Evolutionary conservation across 495 filamentous ascomycete species (phyloP), one percentile per base, ranked within the genome.

Genomic region (Tetracladium setigerum): DNA sequence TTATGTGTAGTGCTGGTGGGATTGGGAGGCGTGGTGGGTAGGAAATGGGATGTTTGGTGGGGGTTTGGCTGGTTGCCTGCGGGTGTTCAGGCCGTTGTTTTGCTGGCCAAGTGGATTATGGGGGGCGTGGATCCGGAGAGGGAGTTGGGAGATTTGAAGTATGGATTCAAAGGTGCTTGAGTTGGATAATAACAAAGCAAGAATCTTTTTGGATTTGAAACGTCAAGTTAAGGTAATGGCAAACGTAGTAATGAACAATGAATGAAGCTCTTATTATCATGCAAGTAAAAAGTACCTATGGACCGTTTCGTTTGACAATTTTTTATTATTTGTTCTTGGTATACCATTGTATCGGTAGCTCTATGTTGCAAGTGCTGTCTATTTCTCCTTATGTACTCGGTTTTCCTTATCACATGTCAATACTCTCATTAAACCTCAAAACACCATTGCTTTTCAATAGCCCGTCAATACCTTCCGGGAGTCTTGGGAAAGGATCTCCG

Each of bases 371-470:
- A 27, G 22, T 27, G 5, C 30, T 18, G 30, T 38, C 19, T 38
- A 11, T 38, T 33, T 24, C 7, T 27, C 22, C 7, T 27, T 27
- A 7, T 27, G 22, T 27, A 7, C 7, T 27, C 22, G 22, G 3
- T 7, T 27, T 8, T 30, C 7, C 14, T 14, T 41, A 16, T 41
- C 71, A 98, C 74, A 96, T 91, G 54, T 95, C 90, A 66, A 98
- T 89, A 57, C 79, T 87, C 65, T 95, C 89, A 63, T 91, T 90
- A 61, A 98, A 98, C 62, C 83, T 72, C 58, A 98, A 67, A 42
- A 97, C 82, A 4, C 90, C 92, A 57, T 95, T 86, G 38, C 77
- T 77, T 67, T 78, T 87, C 53, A 97, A 69, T 49, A 92, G 66
- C 12, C 92, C 92, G 65, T 98, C 92, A 38, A 96, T 82, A 11